Evolutionary conservation across 1,284 basidiomycete genomes (phyloP), one percentile per base, ranked within the genome.

Genomic region (Meira nashicola): DNA sequence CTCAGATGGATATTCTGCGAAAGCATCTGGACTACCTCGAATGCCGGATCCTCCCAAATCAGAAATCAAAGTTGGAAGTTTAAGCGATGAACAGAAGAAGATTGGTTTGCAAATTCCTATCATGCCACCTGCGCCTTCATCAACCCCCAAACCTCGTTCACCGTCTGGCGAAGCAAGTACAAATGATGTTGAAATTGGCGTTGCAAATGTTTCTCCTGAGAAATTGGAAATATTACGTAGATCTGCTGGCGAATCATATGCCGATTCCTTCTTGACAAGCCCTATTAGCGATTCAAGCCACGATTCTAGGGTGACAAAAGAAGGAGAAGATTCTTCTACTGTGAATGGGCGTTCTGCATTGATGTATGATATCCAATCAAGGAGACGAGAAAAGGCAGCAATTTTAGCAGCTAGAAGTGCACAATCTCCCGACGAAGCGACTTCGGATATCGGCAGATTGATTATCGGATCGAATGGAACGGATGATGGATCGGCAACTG

Each of bases 141-240:
- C 53, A 2, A 55, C 55, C 6, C 70, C 68, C 10, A 58, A 21
- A 21, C 7, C 46, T 2, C 14, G n/a, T 21, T 15, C 40, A 5
- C 19, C 40, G 11, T 21, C 17, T 21, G 46, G 25, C 17, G 23
- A 14, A 21, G 12, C 14, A 12, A 48, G 12, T 12, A 64, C 61
- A 11, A 59, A 61, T 2, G 66, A 67, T 46, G 61, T 71, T 52
- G 69, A 71, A 46, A 71, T 71, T 33, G 69, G 67, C 46, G 61
- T 70, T 8, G 59, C 67, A 6, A 65, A 61, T 43, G 62, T 58
- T 15, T 69, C 69, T 1, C 63, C 69, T 6, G 62, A 58, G 19
- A 66, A 71, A 12, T 52, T 71, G 15, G 67, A 64, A 39, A 56
- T 52, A 25, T 14, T 38, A 12, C 17, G 28, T 9, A 21, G 55